Evolutionary conservation across 129 eudicot genomes (phyloP).

Genomic region (Centella asiatica): DNA sequence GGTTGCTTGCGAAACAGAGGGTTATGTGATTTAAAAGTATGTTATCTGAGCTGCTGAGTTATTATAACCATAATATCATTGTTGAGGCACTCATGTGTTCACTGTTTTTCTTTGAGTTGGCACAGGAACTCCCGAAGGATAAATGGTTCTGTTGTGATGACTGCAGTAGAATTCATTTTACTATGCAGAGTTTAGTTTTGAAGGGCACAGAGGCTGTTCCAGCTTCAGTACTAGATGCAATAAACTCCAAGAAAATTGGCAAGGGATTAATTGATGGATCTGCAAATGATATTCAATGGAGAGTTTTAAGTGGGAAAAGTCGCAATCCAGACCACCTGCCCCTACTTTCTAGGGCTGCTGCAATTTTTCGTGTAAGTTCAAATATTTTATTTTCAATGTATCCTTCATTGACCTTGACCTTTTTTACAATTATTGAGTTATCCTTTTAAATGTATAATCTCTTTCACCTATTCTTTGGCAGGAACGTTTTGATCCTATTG

Average conservation of each 20-base stretch:
- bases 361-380: conserved; percentile 71
- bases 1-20: conserved; percentile 80
- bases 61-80: conserved; percentile 3
- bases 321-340: conserved; percentile 66
- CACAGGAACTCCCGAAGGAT: conserved; percentile 81
- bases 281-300: conserved; percentile 50
- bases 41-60: conserved; percentile 7
- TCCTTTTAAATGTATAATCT: neutral
- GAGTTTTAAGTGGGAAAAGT: conserved; percentile 78
- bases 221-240: conserved; percentile 27
- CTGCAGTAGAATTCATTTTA: conserved; percentile 60
- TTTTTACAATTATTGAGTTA: neutral
- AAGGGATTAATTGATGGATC: conserved; percentile 32
- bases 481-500: conserved; percentile 95
- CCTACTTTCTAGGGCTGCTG: conserved; percentile 74
- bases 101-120: neutral
- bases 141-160: conserved; percentile 89
- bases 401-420: neutral
- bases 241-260: conserved; percentile 39
- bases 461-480: conserved; percentile 21
- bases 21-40: conserved; percentile 74
- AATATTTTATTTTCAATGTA: neutral
- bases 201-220: conserved; percentile 57
- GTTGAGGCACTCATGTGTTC: conserved; percentile 1
- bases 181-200: conserved; percentile 44